Percentiles rank a stretch among this genome's conserved stretches.
phyloP scores from a whole-genome alignment of 108 stramenopile genomes.

The Cyclotella baltica region DNA sequence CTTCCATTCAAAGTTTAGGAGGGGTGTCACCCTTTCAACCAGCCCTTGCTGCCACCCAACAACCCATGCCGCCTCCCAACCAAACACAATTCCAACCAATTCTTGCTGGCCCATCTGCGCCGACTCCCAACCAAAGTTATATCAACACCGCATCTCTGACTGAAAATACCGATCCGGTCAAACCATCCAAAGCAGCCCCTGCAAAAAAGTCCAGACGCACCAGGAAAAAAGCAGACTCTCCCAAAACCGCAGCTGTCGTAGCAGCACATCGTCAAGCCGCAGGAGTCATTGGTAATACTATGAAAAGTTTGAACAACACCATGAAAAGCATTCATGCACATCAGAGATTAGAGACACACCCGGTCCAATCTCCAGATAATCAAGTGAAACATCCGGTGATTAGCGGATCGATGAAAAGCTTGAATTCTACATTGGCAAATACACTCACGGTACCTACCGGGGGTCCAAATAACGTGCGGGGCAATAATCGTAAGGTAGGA shows the following conservation, averaged over 20 bases:
- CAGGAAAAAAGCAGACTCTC: neutral
- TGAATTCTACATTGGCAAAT: conserved; percentile 16
- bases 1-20: neutral
- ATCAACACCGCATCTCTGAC: neutral
- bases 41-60: neutral
- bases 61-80: neutral
- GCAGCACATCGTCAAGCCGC: too few species aligned
- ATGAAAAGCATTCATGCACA: conserved; percentile 5
- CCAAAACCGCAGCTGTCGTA: neutral
- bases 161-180: neutral
- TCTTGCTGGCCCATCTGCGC: too few species aligned
- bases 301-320: conserved; percentile 22
- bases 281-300: conserved; percentile 4
- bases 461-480: neutral
- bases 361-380: too few species aligned
- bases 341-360: too few species aligned
- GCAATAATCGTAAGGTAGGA: neutral
- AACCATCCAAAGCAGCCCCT: neutral
- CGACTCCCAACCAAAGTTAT: too few species aligned
- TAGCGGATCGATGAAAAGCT: conserved; percentile 15
- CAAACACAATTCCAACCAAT: too few species aligned
- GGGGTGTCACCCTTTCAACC: neutral
- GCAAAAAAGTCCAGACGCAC: neutral
- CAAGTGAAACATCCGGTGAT: neutral
- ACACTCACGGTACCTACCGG: neutral